Evolutionary conservation across 2,329 filamentous ascomycete species (phyloP), one percentile per base, ranked within the genome.

Genomic region (Tolypocladium pustulatum): DNA sequence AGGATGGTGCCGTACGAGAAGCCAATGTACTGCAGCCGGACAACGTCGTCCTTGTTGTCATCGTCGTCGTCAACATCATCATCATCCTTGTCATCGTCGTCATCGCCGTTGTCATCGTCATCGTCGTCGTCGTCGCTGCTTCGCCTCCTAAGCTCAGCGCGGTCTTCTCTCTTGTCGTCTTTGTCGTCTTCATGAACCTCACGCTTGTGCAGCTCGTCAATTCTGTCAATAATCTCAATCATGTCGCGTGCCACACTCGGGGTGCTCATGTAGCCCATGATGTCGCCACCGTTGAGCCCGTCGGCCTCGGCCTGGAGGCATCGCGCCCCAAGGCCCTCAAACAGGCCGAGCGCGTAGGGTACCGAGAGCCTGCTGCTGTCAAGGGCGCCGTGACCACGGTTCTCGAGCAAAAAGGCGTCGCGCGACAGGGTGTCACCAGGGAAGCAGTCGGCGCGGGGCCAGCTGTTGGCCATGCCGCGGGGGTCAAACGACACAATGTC

Each of bases 401-500:
- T 20, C 63, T 76, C 63, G 54, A 75, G 61, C 55, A 63, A 15
- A 57, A 68, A 57, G 59, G 67, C 64, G 8, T 65, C 64, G 2
- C 73, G 68, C 2, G 69, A 68, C 8, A 72, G 62, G 9, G 63
- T 37, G 38, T 70, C 65, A 1, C 56, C 59, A 20, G 65, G 64
- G 61, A 70, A 78, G 67, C 76, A 79, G 56, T 76, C 69, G 1
- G 71, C 68, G 13, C 54, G 57, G 0, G 77, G 77, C 8, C 69
- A 69, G 4, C 71, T 74, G 58, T 67, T 63, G 2, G 66, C 69
- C 6, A 78, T 61, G 27, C 76, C 77, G 5, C 77, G 71, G 0
- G 77, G 76, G 61, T 79, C 77, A 61, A 76, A 79, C 8, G 71
- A 71, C 5, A 79, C 61, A 20, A 78, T 68, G 57, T 76, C 74